Percentiles rank a stretch among this genome's conserved stretches.
phyloP scores from a whole-genome alignment of 1,139 yeast genomes.

The Pichia sp. region DNA sequence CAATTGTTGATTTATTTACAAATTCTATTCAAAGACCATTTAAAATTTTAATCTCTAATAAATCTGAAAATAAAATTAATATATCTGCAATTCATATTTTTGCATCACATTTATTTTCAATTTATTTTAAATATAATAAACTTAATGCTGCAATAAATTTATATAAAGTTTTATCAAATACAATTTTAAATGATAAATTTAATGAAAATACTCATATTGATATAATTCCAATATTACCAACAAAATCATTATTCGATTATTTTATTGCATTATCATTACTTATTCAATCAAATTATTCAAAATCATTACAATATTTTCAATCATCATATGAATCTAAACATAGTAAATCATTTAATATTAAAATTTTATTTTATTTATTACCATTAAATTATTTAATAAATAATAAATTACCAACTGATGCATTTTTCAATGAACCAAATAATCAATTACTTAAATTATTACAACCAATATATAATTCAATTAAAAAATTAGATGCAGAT shows the following conservation, averaged over 20 bases:
- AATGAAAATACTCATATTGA: slow-evolving; percentile 21
- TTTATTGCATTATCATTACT: slow-evolving; percentile 38
- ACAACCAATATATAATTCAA: slow-evolving; percentile 33
- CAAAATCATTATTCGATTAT: slow-evolving; percentile 50
- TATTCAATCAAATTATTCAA: slow-evolving; percentile 4
- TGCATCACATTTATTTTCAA: slow-evolving; percentile 62
- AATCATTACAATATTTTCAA: slow-evolving; percentile 4
- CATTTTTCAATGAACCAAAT: slow-evolving; percentile 26
- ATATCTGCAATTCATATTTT: slow-evolving; percentile 62
- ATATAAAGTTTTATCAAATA: slow-evolving; percentile 53
- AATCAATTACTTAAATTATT: slow-evolving; percentile 30
- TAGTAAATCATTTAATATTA: slow-evolving; percentile 16
- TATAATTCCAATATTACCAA: slow-evolving; percentile 47
- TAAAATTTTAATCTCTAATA: slow-evolving; percentile 73
- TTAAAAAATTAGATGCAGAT: slow-evolving; percentile 49
- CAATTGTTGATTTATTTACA: slow-evolving; percentile 47
- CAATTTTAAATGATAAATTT: slow-evolving; percentile 2
- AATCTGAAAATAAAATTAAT: slow-evolving; percentile 54
- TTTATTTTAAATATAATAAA: slow-evolving; percentile 65
- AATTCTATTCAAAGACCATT: slow-evolving; percentile 67
- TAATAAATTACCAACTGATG: slow-evolving; percentile 36
- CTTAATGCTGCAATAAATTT: slow-evolving; percentile 73
- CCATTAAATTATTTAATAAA: slow-evolving; percentile 48
- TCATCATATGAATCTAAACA: slow-evolving; percentile 30
- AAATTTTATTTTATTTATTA: slow-evolving; percentile 43